These are phyloP conservation scores for Vitis hybrid DNA, from an alignment of 177 flowering plant genomes.

Conservation along the genomic window DNA sequence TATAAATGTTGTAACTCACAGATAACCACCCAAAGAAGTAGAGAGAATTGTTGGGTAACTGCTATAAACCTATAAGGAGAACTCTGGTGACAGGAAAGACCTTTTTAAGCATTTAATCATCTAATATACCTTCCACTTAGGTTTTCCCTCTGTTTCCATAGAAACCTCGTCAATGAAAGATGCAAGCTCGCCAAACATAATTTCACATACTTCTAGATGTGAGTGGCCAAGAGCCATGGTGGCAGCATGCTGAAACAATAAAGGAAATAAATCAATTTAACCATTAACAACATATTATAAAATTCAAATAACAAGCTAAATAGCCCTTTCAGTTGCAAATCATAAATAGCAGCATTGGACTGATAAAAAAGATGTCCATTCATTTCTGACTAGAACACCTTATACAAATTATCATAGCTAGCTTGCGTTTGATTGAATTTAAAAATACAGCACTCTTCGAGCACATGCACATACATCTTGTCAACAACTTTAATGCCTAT, in stretches of 20 bases:
- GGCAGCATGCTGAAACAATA: slow-evolving; percentile 77
- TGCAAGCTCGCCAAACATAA: slow-evolving; percentile 89
- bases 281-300: background rate
- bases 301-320: background rate
- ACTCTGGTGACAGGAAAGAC: background rate
- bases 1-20: too few species aligned
- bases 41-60: background rate
- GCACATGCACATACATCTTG: too few species aligned
- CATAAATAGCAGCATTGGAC: background rate
- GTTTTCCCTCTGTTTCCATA: slow-evolving; percentile 85
- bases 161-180: slow-evolving; percentile 86
- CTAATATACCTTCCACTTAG: slow-evolving; percentile 92
- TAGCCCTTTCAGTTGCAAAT: background rate
- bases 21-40: too few species aligned
- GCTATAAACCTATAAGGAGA: background rate
- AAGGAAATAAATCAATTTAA: slow-evolving; percentile 13
- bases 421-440: too few species aligned
- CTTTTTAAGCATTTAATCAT: background rate
- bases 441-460: too few species aligned
- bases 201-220: slow-evolving; percentile 89
- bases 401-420: too few species aligned
- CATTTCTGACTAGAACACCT: too few species aligned
- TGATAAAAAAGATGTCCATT: too few species aligned
- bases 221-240: slow-evolving; percentile 97
- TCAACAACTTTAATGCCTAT: too few species aligned